Percentiles rank a stretch among this genome's conserved stretches.
Evolutionary conservation across 2,329 filamentous ascomycete genomes (phyloP).

Genomic region (Fusarium palustre): DNA sequence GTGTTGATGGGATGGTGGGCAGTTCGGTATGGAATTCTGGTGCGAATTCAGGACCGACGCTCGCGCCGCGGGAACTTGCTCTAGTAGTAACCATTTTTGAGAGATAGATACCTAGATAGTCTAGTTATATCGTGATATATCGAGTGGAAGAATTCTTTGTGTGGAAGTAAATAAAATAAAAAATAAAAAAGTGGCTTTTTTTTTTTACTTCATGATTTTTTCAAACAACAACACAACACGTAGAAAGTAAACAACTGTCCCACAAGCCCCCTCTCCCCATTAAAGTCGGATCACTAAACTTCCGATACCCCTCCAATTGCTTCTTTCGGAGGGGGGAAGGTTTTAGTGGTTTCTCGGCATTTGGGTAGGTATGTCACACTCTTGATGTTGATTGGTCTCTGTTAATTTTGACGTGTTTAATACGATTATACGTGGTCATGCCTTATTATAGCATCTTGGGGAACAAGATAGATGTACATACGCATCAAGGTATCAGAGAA

Average conservation of each 20-base stretch:
- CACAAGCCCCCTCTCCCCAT: not conserved
- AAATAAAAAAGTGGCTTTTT: not conserved
- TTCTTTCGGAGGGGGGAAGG: constrained; percentile 10
- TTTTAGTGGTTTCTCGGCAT: constrained; percentile 26
- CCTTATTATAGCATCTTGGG: not conserved
- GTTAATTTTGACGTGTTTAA: constrained; percentile 13
- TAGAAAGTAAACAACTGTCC: not conserved
- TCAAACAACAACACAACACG: not conserved
- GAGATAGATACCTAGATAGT: no score
- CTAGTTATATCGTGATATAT: no score
- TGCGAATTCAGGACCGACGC: constrained; percentile 40
- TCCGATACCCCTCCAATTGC: constrained; percentile 10
- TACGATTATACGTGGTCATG: not conserved
- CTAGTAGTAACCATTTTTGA: constrained; percentile 55
- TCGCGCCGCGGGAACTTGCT: constrained; percentile 51
- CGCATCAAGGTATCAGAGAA: no score
- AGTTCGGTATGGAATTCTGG: constrained; percentile 18
- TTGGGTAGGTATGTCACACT: constrained; percentile 1
- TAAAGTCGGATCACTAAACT: constrained; percentile 17
- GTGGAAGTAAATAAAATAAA: not conserved
- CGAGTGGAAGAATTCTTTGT: not conserved
- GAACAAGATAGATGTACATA: not conserved
- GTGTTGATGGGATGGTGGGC: constrained; percentile 19
- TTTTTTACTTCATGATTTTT: not conserved
- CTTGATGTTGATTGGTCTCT: not conserved